phyloP scores from a whole-genome alignment of 176 grass and related monocot species.

The Lolium perenne region DNA sequence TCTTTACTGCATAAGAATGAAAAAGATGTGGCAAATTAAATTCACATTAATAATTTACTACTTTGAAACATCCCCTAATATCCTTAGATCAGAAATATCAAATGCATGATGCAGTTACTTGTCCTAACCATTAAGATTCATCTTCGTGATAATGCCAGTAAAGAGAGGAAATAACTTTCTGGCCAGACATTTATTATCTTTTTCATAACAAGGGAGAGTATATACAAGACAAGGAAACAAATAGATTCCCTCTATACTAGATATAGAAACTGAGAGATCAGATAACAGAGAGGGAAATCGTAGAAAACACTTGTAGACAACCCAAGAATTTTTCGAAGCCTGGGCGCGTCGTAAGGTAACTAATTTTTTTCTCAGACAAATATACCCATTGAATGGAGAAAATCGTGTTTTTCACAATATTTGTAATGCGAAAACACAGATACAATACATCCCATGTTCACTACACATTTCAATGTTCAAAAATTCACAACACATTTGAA shows the following conservation, averaged over 20 bases:
- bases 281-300: neutral
- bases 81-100: neutral
- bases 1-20: neutral
- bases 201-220: constrained; percentile 9
- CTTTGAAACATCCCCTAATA: neutral
- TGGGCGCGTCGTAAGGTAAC: no score
- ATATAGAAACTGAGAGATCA: neutral
- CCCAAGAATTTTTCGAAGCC: no score
- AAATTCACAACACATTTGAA: no score
- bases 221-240: neutral
- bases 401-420: no score
- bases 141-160: neutral
- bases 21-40: neutral
- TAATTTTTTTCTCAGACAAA: no score
- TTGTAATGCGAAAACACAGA: no score
- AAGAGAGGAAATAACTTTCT: neutral
- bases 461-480: no score
- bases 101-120: neutral
- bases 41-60: neutral
- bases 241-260: no score
- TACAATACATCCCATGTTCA: no score
- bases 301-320: neutral
- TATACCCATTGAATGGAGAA: no score
- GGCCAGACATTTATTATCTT: neutral
- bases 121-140: neutral